These are phyloP conservation scores for Ogataea naganishii DNA, from an alignment of 805 yeast species.

Conservation along the genomic window DNA sequence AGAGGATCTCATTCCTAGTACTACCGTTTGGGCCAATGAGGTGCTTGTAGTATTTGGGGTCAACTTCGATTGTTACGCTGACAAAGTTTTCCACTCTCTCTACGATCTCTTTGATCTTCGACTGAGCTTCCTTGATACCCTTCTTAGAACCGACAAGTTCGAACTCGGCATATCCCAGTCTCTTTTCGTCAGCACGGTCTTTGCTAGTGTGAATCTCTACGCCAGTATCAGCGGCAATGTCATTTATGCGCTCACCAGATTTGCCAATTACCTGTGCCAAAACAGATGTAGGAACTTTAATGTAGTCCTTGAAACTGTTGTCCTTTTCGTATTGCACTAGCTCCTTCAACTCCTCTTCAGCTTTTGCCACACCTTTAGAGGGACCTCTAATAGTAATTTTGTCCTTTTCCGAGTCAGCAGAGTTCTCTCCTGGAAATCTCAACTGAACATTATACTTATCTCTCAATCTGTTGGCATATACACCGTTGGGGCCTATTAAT, in stretches of 20 bases:
- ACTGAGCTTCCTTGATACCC: constrained; percentile 65
- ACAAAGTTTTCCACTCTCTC: constrained; percentile 55
- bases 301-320: constrained; percentile 60
- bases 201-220: constrained; percentile 41
- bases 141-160: constrained; percentile 71
- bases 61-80: constrained; percentile 52
- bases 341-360: constrained; percentile 76
- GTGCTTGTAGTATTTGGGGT: constrained; percentile 63
- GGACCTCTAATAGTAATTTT: constrained; percentile 81
- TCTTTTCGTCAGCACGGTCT: constrained; percentile 34
- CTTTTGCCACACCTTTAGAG: constrained; percentile 78
- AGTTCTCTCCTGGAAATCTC: constrained; percentile 55
- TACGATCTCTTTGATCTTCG: constrained; percentile 53
- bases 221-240: constrained; percentile 63
- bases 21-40: constrained; percentile 77
- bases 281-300: constrained; percentile 64
- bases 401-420: constrained; percentile 37
- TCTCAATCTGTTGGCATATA: constrained; percentile 74
- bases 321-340: constrained; percentile 80
- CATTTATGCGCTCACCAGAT: constrained; percentile 74
- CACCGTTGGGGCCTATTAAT: constrained; percentile 78
- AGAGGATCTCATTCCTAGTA: constrained; percentile 61
- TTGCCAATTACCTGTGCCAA: constrained; percentile 86
- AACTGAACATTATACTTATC: constrained; percentile 80
- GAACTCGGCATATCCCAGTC: constrained; percentile 47